phyloP scores from a whole-genome alignment of 192 early-diverging fungal genomes.

The Oehlia diaphana region DNA sequence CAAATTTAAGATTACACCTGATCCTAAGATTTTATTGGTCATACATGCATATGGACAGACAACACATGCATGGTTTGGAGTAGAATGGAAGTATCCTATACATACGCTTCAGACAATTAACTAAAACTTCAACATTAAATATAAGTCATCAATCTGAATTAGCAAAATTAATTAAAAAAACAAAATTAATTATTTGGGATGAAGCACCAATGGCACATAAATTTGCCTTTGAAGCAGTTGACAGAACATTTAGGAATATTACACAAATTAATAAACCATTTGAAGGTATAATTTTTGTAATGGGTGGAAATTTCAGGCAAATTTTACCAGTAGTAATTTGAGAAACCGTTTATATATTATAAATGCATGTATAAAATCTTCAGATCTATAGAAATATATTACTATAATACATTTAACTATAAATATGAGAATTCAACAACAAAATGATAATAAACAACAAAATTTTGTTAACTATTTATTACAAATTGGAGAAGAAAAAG shows the following conservation, averaged over 20 bases:
- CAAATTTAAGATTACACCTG: too few species aligned
- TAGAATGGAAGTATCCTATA: too few species aligned
- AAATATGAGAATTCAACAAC: neutral
- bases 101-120: too few species aligned
- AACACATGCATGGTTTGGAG: too few species aligned
- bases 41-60: too few species aligned
- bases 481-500: too few species aligned
- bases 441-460: too few species aligned
- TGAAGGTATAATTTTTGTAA: neutral
- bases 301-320: conserved; percentile 36
- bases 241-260: conserved; percentile 29
- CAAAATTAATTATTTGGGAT: conserved; percentile 39
- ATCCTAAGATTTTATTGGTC: too few species aligned
- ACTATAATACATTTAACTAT: neutral
- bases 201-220: conserved; percentile 35
- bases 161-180: neutral
- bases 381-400: conserved; percentile 22
- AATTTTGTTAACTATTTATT: too few species aligned
- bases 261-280: neutral
- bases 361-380: conserved; percentile 30
- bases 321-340: conserved; percentile 31
- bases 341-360: conserved; percentile 21
- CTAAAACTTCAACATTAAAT: conserved; percentile 23
- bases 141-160: neutral
- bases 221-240: conserved; percentile 28